Evolutionary conservation across 441 rosid species (phyloP), one percentile per base, ranked within the genome.

Genomic region (Oxalis stricta): DNA sequence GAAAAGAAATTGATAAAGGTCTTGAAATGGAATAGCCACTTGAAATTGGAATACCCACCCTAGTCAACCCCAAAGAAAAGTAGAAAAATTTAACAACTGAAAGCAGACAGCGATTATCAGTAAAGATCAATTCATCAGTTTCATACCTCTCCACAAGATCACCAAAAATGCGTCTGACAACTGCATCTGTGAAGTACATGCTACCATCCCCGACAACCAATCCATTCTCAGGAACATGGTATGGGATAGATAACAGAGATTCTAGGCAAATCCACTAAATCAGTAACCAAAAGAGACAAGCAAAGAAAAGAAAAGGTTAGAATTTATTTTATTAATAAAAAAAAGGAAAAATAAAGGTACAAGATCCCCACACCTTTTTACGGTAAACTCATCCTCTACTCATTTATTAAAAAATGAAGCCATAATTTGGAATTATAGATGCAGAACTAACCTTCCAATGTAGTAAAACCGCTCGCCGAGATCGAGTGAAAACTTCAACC

Each of bases 251-350:
- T 52, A 91, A 57, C 36, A 83, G 60, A 52, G 75, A 75, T 61
- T 91, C 93, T 54, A 91, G 70, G 65, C 94, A 77, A 55, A 67
- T 67, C 98, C 98, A 91, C 98, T 91, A 72, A 46, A 70, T 45
- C 46, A 73, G 38, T 23, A 23, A 65, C 14, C 3, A 26, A 26
- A 26, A 26, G 10, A 26, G 31, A 26, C n/a, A 26, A 2, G 10
- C 10, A 26, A 26, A 26, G 7, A 55, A 52, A 48, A 42, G 32
- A 14, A 53, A 58, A 26, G 41, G 11, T 61, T 35, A 48, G 12
- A 33, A 38, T 34, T 38, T 23, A n/a, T n/a, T n/a, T n/a, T n/a
- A n/a, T n/a, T n/a, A n/a, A n/a, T n/a, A n/a, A n/a, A n/a, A n/a
- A n/a, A n/a, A n/a, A n/a, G n/a, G n/a, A n/a, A n/a, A n/a, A n/a